A percentile compares a stretch with the other conserved stretches of the same genome.
phyloP scores from a whole-genome alignment of 345 rosid species.

The Ricinus communis region DNA sequence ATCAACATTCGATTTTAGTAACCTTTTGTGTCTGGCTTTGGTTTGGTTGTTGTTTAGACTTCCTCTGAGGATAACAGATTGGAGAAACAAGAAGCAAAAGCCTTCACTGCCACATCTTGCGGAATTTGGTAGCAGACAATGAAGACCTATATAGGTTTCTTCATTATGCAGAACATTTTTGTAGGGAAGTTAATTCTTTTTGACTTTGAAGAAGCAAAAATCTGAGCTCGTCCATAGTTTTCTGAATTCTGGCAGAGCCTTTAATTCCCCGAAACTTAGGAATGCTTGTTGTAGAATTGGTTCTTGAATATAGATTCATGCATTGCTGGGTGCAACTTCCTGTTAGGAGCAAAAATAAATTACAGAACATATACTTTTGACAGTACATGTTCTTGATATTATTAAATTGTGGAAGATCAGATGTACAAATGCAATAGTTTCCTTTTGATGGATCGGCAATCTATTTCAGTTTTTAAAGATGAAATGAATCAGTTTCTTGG shows the following conservation, averaged over 20 bases:
- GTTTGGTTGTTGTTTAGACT: constrained; percentile 1
- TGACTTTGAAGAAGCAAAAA: constrained; percentile 1
- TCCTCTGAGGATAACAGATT: not conserved
- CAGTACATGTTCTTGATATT: too few species aligned
- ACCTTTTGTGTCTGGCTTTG: not conserved
- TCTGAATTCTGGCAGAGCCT: not conserved
- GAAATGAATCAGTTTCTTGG: too few species aligned
- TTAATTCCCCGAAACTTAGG: not conserved
- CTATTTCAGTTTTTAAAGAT: too few species aligned
- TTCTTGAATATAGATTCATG: not conserved
- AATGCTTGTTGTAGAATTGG: constrained; percentile 18
- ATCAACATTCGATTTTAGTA: not conserved
- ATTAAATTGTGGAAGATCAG: too few species aligned
- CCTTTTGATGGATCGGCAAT: too few species aligned
- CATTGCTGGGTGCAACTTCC: not conserved
- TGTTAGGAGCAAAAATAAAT: too few species aligned
- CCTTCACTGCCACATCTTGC: not conserved
- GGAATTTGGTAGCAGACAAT: not conserved
- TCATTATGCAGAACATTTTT: constrained; percentile 8
- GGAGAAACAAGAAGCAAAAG: constrained; percentile 11
- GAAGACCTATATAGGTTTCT: not conserved
- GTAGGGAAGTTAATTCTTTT: constrained; percentile 1
- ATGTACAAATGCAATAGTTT: too few species aligned
- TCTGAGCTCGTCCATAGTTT: not conserved
- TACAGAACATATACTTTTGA: too few species aligned